phyloP scores from a whole-genome alignment of 73 alveolate species.

The Paramecium sonneborni region DNA sequence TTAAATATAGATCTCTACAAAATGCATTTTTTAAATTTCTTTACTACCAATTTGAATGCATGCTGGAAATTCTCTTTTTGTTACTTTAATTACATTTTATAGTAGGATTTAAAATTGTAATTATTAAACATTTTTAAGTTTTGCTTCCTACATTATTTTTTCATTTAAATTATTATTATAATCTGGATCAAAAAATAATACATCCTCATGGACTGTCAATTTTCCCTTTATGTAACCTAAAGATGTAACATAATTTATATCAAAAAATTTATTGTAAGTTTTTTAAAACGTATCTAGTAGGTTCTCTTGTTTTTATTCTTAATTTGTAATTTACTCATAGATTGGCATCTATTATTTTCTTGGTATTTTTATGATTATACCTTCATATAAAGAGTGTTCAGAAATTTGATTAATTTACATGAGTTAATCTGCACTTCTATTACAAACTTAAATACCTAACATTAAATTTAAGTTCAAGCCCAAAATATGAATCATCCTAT shows the following conservation, averaged over 20 bases:
- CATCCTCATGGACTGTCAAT: background rate
- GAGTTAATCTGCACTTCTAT: background rate
- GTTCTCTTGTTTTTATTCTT: background rate
- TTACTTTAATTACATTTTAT: background rate
- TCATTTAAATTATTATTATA: background rate
- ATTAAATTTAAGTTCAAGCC: constrained; percentile 34
- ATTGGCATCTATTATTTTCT: background rate
- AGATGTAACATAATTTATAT: background rate
- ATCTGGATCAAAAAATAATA: constrained; percentile 45
- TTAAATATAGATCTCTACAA: background rate
- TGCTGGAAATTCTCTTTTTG: background rate
- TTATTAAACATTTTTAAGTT: background rate
- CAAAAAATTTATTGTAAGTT: background rate
- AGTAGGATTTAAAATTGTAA: background rate
- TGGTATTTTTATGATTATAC: background rate
- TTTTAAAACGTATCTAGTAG: background rate
- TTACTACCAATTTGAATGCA: background rate
- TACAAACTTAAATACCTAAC: constrained; percentile 18
- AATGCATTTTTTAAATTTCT: background rate
- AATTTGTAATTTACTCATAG: background rate
- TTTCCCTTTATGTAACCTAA: constrained; percentile 4
- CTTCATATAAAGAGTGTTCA: background rate
- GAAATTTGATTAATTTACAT: constrained; percentile 20
- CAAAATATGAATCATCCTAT: constrained; percentile 30
- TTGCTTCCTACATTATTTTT: background rate